Evolutionary conservation across 2,329 filamentous ascomycete genomes (phyloP), one percentile per base, ranked within the genome.

Genomic region (Aureobasidium sp.): DNA sequence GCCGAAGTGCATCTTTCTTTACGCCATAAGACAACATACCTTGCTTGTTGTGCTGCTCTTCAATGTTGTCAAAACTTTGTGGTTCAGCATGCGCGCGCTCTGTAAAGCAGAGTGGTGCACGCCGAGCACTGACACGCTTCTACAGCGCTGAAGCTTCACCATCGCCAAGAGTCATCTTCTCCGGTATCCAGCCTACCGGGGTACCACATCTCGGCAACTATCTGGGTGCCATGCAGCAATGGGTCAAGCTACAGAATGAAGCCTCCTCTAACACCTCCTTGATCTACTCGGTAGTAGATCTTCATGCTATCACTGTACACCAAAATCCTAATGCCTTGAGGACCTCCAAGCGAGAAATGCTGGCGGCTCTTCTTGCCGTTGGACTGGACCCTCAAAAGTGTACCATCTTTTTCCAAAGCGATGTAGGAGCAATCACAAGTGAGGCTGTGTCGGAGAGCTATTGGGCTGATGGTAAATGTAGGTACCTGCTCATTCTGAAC

Each of bases 161-260:
- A 27, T 11, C 58, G 4, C 22, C 48, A 20, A 71, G 80, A 61
- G 80, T 88, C 63, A 84, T 97, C 70, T 97, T 99, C 79, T 97
- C 94, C 3, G 94, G 92, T 59, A 99, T 99, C 68, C 94, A 99
- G 75, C 94, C 94, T 20, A 99, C 94, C 0, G 94, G 93, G 39
- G 82, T 95, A 27, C 94, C 94, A 15, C 94, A 99, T 74, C 78
- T 99, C 34, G 94, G 94, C 61, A 99, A 99, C 77, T 99, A 97
- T 75, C 82, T 96, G 12, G 94, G 94, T 29, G 94, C 94, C 17
- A 78, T 99, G 61, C 84, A 85, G 56, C 86, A 91, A 80, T 99
- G 94, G 94, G 88, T 89, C 51, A 81, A 82, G 64, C 80, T 97
- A 8, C 93, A 99, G 67, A 78, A 91, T 64, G 78, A 82, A 41